Evolutionary conservation across 208 protist species (phyloP).

Genomic region (Willaertia magna): DNA sequence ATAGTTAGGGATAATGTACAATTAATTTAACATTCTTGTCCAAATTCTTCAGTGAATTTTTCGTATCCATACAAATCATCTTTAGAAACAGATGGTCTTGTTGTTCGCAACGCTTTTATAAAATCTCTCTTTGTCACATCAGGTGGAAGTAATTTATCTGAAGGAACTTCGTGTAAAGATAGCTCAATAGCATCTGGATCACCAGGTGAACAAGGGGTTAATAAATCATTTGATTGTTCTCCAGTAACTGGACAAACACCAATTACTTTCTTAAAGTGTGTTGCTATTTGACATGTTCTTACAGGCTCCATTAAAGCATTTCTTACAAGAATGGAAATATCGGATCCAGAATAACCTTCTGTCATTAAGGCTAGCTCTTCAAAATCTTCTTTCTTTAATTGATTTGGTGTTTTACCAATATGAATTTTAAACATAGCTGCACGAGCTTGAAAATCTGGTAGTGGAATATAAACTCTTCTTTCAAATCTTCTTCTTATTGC

Average conservation of each 20-base stretch:
- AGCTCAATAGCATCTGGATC: constrained; percentile 75
- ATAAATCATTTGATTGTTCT: constrained; percentile 47
- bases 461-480: constrained; percentile 70
- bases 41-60: constrained; percentile 89
- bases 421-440: constrained; percentile 83
- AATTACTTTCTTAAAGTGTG: constrained; percentile 84
- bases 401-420: constrained; percentile 76
- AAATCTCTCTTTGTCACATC: constrained; percentile 76
- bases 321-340: constrained; percentile 87
- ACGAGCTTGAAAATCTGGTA: constrained; percentile 65
- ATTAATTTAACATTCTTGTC: constrained; percentile 73
- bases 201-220: constrained; percentile 82
- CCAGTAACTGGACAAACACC: constrained; percentile 59
- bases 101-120: constrained; percentile 62
- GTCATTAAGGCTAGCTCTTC: constrained; percentile 64
- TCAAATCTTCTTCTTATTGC: constrained; percentile 63
- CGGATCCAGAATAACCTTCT: constrained; percentile 83
- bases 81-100: constrained; percentile 67
- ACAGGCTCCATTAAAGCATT: constrained; percentile 95
- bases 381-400: constrained; percentile 65
- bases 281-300: constrained; percentile 84
- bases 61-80: constrained; percentile 74
- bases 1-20: too few relatives aligned
- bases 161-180: constrained; percentile 67
- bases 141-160: constrained; percentile 68